phyloP scores from a whole-genome alignment of 225 moss, liverwort and hornwort genomes.

The Lunularia cruciata region DNA sequence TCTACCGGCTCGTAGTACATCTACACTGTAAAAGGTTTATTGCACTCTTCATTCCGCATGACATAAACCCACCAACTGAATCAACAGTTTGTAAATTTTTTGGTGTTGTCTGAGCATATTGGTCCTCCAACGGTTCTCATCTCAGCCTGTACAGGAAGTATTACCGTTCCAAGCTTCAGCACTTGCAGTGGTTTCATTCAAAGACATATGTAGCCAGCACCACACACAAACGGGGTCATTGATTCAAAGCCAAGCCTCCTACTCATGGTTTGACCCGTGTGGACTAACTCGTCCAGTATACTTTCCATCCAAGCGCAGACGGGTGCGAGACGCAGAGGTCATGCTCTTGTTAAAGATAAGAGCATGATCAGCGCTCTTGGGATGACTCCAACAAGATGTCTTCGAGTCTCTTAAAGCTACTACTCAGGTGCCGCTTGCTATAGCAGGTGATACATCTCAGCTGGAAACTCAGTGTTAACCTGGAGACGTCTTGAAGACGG shows the following conservation, averaged over 20 bases:
- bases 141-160: slow-evolving; percentile 20
- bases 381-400: slow-evolving; percentile 22
- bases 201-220: slow-evolving; percentile 3
- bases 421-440: slow-evolving; percentile 3
- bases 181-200: neutral
- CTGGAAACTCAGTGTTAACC: slow-evolving; percentile 8
- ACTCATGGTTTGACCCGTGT: neutral
- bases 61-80: slow-evolving; percentile 17
- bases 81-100: slow-evolving; percentile 6
- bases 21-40: slow-evolving; percentile 5
- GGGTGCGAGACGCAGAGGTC: slow-evolving; percentile 8
- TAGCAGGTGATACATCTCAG: slow-evolving; percentile 21
- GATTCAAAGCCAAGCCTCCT: neutral
- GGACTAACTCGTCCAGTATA: slow-evolving; percentile 17
- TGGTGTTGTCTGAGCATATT: slow-evolving; percentile 11
- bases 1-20: slow-evolving; percentile 18
- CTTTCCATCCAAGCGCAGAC: slow-evolving; percentile 21
- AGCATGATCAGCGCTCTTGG: slow-evolving; percentile 12
- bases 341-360: neutral
- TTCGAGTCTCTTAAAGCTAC: slow-evolving; percentile 9
- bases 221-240: slow-evolving; percentile 11
- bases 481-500: slow-evolving; percentile 2
- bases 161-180: slow-evolving; percentile 9
- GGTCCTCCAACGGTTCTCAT: slow-evolving; percentile 12
- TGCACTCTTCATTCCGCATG: slow-evolving; percentile 1